Percentiles rank a stretch among this genome's conserved stretches.
Evolutionary conservation across 2,329 filamentous ascomycete species (phyloP).

Genomic region (Pseudogymnoascus sp.): DNA sequence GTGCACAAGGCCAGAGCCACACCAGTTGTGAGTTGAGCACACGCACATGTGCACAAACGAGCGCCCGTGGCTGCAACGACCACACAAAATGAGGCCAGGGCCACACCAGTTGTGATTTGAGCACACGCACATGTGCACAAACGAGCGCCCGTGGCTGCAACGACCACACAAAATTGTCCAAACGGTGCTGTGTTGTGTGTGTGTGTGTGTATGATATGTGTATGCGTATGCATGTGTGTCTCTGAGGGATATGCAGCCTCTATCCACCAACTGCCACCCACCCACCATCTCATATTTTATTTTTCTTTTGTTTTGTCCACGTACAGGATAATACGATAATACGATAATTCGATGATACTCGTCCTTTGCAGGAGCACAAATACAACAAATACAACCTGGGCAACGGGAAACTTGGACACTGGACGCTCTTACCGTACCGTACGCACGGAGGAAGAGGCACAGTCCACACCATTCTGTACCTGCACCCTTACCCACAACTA

Average conservation of each 20-base stretch:
- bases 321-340: neutral
- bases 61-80: neutral
- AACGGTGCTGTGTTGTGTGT: neutral
- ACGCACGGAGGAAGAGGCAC: slow-evolving; percentile 1
- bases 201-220: neutral
- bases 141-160: neutral
- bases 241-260: neutral
- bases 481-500: neutral
- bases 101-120: neutral
- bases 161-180: neutral
- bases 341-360: neutral
- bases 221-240: neutral
- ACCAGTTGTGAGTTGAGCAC: no score
- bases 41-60: neutral
- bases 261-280: neutral
- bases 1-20: no score
- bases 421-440: no score
- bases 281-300: neutral
- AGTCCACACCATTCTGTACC: neutral
- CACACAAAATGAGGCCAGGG: neutral
- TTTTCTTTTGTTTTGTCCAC: neutral
- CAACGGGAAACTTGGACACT: neutral
- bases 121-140: neutral
- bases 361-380: neutral
- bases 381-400: neutral